Conservation (phyloP, 257 asterid species). For the Fraxinus excelsior region DNA sequence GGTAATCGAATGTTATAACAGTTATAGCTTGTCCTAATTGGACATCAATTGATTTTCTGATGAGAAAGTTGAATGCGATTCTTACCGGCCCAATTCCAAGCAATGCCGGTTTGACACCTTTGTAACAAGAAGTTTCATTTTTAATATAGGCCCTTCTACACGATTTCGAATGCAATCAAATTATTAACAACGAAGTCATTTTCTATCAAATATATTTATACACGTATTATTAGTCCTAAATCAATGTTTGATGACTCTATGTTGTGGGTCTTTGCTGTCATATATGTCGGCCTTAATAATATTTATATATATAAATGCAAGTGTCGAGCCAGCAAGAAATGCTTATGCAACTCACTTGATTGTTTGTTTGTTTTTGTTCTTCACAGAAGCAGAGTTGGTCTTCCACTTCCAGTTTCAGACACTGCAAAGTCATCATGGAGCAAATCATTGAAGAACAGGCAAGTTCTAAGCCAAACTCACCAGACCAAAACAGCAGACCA, state of each 20-base stretch:
- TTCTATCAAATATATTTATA: not conserved
- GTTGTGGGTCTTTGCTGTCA: slow-evolving; percentile 36
- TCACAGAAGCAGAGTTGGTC: slow-evolving; percentile 4
- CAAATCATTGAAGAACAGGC: slow-evolving; percentile 37
- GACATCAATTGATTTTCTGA: too few species aligned
- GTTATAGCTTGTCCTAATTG: too few species aligned
- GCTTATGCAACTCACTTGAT: slow-evolving; percentile 11
- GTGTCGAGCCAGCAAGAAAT: slow-evolving; percentile 23
- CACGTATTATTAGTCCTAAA: slow-evolving; percentile 12
- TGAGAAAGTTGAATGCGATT: too few species aligned
- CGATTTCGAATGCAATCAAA: not conserved
- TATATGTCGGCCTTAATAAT: slow-evolving; percentile 31
- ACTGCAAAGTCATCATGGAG: slow-evolving; percentile 41
- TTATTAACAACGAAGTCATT: not conserved
- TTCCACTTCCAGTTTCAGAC: not conserved
- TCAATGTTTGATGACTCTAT: slow-evolving; percentile 8
- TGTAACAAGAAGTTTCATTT: not conserved
- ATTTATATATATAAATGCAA: not conserved
- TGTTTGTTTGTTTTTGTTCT: not conserved
- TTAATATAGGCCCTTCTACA: not conserved
- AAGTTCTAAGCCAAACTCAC: slow-evolving; percentile 40
- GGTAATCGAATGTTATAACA: too few species aligned
- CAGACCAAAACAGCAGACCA: slow-evolving; percentile 61
- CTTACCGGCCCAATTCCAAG: too few species aligned
- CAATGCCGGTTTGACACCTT: not conserved